Evolutionary conservation across 176 grass and related monocot genomes (phyloP).

Genomic region (Cymbopogon citratus): DNA sequence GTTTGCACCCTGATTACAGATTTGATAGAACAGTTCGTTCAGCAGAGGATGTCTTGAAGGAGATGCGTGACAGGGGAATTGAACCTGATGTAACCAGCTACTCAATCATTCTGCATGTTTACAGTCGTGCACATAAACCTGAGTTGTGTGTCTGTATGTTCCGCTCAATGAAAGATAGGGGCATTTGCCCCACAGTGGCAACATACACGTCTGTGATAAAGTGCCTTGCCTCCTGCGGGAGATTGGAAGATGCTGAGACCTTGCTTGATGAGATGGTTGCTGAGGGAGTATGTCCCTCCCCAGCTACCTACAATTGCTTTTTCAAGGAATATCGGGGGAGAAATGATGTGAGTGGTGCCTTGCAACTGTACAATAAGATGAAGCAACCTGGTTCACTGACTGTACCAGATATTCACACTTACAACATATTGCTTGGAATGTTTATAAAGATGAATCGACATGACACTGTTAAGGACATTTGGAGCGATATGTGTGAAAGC

Average conservation of each 20-base stretch:
- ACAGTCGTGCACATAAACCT: slow-evolving; percentile 84
- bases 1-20: slow-evolving; percentile 79
- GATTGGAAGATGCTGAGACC: slow-evolving; percentile 59
- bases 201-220: slow-evolving; percentile 94
- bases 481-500: slow-evolving; percentile 68
- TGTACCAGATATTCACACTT: slow-evolving; percentile 70
- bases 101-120: slow-evolving; percentile 92
- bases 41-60: slow-evolving; percentile 65
- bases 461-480: slow-evolving; percentile 52
- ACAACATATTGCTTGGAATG: slow-evolving; percentile 88
- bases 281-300: slow-evolving; percentile 56
- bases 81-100: slow-evolving; percentile 87
- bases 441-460: slow-evolving; percentile 59
- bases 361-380: slow-evolving; percentile 77
- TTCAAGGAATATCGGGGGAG: slow-evolving; percentile 91
- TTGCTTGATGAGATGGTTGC: slow-evolving; percentile 79
- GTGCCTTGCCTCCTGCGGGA: slow-evolving; percentile 84
- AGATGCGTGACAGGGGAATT: slow-evolving; percentile 68
- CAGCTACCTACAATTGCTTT: slow-evolving; percentile 85
- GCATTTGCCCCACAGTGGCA: slow-evolving; percentile 73
- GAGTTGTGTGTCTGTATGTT: slow-evolving; percentile 79
- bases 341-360: slow-evolving; percentile 58
- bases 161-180: slow-evolving; percentile 63
- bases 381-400: slow-evolving; percentile 49
- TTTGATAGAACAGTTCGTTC: slow-evolving; percentile 82